Percentiles rank a stretch among this genome's conserved stretches.
phyloP scores from a whole-genome alignment of 2,329 filamentous ascomycete species.

The Xylaria sp. region DNA sequence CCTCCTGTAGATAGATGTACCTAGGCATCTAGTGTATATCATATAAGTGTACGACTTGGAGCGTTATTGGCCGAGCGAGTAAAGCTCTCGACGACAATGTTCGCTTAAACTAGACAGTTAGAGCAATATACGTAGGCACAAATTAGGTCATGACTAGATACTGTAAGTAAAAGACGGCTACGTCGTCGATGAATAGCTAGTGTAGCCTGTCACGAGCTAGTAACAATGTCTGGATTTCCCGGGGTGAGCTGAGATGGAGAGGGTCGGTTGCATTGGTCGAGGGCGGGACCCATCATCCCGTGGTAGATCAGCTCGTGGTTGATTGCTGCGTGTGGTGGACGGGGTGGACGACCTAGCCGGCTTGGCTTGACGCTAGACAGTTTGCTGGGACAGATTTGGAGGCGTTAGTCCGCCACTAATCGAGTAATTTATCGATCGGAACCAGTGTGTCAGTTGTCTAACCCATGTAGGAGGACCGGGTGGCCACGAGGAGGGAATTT shows the following conservation, averaged over 20 bases:
- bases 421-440: slow-evolving; percentile 37
- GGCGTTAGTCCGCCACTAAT: slow-evolving; percentile 39
- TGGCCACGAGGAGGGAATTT: slow-evolving; percentile 4
- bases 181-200: slow-evolving; percentile 12
- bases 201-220: slow-evolving; percentile 34
- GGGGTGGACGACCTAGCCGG: slow-evolving; percentile 40
- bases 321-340: slow-evolving; percentile 37
- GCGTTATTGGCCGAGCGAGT: not conserved
- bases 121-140: not conserved
- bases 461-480: slow-evolving; percentile 20
- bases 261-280: slow-evolving; percentile 42
- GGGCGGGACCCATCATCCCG: slow-evolving; percentile 44
- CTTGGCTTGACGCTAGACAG: slow-evolving; percentile 41
- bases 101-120: not conserved
- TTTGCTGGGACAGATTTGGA: slow-evolving; percentile 43
- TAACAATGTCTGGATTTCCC: slow-evolving; percentile 37
- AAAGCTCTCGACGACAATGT: not conserved
- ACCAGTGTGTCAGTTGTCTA: slow-evolving; percentile 21
- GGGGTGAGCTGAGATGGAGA: slow-evolving; percentile 37
- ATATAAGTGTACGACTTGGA: not conserved
- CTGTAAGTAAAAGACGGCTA: not conserved
- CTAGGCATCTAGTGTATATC: not conserved
- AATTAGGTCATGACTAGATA: not conserved
- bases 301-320: slow-evolving; percentile 46
- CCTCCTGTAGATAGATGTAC: not conserved